Percentiles rank a stretch among this genome's conserved stretches.
phyloP scores from a whole-genome alignment of 2,329 filamentous ascomycete species.

The Purpureocillium lavendulum region DNA sequence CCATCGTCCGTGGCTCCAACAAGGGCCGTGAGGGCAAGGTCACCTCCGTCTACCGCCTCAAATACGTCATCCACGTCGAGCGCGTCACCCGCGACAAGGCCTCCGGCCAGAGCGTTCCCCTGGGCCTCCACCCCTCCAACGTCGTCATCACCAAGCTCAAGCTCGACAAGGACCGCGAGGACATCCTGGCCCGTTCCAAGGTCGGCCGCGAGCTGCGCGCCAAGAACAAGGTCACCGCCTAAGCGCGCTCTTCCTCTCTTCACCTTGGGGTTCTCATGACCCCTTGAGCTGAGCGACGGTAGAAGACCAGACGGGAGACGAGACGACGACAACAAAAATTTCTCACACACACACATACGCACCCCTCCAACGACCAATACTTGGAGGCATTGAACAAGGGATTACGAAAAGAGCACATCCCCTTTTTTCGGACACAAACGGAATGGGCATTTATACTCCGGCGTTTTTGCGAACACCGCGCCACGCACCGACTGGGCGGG shows the following conservation, averaged over 20 bases:
- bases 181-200: conserved; percentile 79
- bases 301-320: conserved; percentile 4
- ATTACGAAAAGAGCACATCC: not conserved
- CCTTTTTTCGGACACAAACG: not conserved
- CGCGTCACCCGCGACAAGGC: conserved; percentile 95
- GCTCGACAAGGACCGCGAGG: conserved; percentile 91
- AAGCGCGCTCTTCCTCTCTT: too few relatives aligned
- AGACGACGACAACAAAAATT: conserved; percentile 10
- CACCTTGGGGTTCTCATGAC: too few relatives aligned
- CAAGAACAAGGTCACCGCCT: conserved; percentile 61
- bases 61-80: conserved; percentile 96
- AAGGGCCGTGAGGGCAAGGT: conserved; percentile 99
- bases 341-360: too few relatives aligned
- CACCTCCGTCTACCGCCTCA: conserved; percentile 94
- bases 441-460: conserved; percentile 29
- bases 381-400: conserved; percentile 10
- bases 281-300: conserved; percentile 3
- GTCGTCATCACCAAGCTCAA: conserved; percentile 98
- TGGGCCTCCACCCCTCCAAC: conserved; percentile 94
- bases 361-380: too few relatives aligned
- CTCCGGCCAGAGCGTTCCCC: conserved; percentile 89
- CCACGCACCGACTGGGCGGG: conserved; percentile 15
- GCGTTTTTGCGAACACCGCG: conserved; percentile 25
- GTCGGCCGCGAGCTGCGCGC: conserved; percentile 66
- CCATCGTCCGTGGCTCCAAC: conserved; percentile 84